Percentiles rank a stretch among this genome's conserved stretches.
phyloP scores from a whole-genome alignment of 2,329 filamentous ascomycete genomes.

The Beauveria australis region DNA sequence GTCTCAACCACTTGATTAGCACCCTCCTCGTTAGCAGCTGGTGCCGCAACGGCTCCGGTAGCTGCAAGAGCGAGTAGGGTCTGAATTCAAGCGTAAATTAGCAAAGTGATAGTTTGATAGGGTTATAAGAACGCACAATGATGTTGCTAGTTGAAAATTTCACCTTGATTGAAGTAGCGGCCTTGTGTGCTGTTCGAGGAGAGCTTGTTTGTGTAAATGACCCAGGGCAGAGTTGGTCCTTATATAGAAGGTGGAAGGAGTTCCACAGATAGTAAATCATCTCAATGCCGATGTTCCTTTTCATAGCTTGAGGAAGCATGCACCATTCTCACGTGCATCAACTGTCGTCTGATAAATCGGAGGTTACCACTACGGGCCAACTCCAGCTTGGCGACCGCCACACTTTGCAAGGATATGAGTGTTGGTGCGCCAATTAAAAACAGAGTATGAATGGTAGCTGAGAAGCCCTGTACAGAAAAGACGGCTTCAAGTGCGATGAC shows the following conservation, averaged over 20 bases:
- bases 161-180: background rate
- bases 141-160: background rate
- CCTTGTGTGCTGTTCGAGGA: background rate
- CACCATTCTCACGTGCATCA: background rate
- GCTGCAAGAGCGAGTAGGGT: background rate
- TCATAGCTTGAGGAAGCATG: too few species aligned
- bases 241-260: background rate
- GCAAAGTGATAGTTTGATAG: too few species aligned
- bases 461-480: background rate
- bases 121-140: background rate
- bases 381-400: slow-evolving; percentile 28
- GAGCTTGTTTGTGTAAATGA: background rate
- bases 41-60: background rate
- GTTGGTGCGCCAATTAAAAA: slow-evolving; percentile 18
- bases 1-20: background rate
- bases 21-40: background rate
- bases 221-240: background rate
- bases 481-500: background rate
- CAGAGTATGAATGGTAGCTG: background rate
- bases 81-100: background rate
- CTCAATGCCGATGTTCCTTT: background rate
- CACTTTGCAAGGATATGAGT: slow-evolving; percentile 35
- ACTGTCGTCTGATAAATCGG: background rate
- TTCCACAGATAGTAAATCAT: background rate
- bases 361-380: background rate